phyloP scores from a whole-genome alignment of 2,329 filamentous ascomycete genomes.

The Xylariales sp. region DNA sequence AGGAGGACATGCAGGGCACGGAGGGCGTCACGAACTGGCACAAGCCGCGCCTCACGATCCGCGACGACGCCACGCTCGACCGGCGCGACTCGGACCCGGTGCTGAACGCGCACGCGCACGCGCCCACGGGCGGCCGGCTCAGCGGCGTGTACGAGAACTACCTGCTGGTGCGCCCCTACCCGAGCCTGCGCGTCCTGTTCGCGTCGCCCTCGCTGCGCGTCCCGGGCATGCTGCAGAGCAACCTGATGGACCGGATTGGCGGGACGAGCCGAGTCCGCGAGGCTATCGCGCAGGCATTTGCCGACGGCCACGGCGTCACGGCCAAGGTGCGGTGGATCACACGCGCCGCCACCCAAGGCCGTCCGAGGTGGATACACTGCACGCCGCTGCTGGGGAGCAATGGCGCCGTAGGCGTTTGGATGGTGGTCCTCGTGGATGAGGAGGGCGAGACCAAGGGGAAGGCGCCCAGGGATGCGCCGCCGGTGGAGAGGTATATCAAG shows the following conservation, averaged over 20 bases:
- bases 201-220: slow-evolving; percentile 63
- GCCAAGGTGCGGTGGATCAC: slow-evolving; percentile 69
- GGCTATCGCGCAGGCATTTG: slow-evolving; percentile 53
- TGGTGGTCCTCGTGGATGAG: slow-evolving; percentile 69
- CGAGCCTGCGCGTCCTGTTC: slow-evolving; percentile 63
- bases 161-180: slow-evolving; percentile 61
- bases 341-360: slow-evolving; percentile 46
- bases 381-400: slow-evolving; percentile 66
- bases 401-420: slow-evolving; percentile 70
- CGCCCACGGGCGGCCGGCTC: slow-evolving; percentile 25
- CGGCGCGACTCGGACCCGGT: slow-evolving; percentile 11
- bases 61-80: slow-evolving; percentile 27
- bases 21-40: slow-evolving; percentile 29
- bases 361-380: slow-evolving; percentile 71
- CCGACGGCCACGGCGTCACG: slow-evolving; percentile 65
- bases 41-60: slow-evolving; percentile 36
- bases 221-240: slow-evolving; percentile 61
- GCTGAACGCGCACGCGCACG: slow-evolving; percentile 8
- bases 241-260: slow-evolving; percentile 50
- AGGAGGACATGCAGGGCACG: slow-evolving; percentile 38
- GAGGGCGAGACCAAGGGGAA: slow-evolving; percentile 31
- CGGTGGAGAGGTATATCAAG: slow-evolving; percentile 16
- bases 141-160: slow-evolving; percentile 51
- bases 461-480: slow-evolving; percentile 18
- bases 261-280: slow-evolving; percentile 43